phyloP scores from a whole-genome alignment of 2,329 filamentous ascomycete species.

The Fusarium napiforme region DNA sequence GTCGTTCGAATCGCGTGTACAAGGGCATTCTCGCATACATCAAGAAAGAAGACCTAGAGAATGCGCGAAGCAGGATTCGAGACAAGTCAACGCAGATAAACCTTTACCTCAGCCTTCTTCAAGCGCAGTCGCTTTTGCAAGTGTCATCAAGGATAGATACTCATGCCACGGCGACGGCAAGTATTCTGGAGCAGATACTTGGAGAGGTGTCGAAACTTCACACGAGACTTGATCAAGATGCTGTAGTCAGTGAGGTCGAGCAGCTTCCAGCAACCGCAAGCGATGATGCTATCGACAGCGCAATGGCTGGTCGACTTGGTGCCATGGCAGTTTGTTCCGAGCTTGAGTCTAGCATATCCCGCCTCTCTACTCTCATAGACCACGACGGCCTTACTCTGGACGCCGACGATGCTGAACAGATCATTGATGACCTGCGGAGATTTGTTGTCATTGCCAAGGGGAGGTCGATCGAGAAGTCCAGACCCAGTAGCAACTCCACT shows the following conservation, averaged over 20 bases:
- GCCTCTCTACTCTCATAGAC: conserved; percentile 4
- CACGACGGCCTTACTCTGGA: conserved; percentile 11
- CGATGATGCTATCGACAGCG: background rate
- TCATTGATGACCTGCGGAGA: conserved; percentile 23
- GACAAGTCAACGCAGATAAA: conserved; percentile 21
- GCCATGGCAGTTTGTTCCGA: conserved; percentile 17
- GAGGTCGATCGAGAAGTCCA: background rate
- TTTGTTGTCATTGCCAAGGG: conserved; percentile 13
- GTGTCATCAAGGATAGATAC: conserved; percentile 9
- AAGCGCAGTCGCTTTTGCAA: conserved; percentile 14
- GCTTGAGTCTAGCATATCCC: conserved; percentile 21
- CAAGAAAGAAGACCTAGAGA: conserved; percentile 24
- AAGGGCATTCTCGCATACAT: conserved; percentile 4
- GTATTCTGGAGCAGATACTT: conserved; percentile 16
- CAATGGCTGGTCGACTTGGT: background rate
- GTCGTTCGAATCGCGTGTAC: background rate
- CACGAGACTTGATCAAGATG: background rate
- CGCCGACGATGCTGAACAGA: conserved; percentile 27
- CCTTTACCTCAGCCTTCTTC: conserved; percentile 24
- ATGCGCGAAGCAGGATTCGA: conserved; percentile 10
- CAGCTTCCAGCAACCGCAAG: background rate
- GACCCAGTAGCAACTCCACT: accelerated
- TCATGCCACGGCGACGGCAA: conserved; percentile 3
- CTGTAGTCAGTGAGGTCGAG: background rate
- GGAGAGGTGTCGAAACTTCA: conserved; percentile 13